A percentile compares a stretch with the other conserved stretches of the same genome.
Evolutionary conservation across 2,329 filamentous ascomycete species (phyloP).

Genomic region (Colletotrichum euphorbiae): DNA sequence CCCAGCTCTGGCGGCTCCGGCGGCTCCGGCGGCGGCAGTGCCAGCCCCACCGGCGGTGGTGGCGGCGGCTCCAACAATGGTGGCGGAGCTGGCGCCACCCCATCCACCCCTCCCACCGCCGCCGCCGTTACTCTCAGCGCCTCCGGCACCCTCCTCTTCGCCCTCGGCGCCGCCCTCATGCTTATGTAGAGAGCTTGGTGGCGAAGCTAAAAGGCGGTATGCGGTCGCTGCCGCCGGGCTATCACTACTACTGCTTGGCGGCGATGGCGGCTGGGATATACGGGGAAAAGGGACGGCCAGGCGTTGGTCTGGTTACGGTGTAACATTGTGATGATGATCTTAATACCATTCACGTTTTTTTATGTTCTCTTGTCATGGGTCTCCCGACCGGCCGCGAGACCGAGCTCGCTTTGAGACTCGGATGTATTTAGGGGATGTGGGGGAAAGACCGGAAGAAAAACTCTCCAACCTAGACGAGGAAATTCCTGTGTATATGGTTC

Average conservation of each 20-base stretch:
- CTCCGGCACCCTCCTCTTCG: conserved; percentile 57
- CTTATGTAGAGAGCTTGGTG: conserved; percentile 47
- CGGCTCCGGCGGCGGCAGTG: too few relatives aligned
- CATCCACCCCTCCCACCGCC: conserved; percentile 32
- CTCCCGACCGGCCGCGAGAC: not conserved
- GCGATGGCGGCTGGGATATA: not conserved
- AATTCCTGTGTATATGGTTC: conserved; percentile 19
- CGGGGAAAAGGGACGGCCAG: not conserved
- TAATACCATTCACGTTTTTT: conserved; percentile 38
- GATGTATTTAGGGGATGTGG: not conserved
- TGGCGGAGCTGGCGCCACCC: conserved; percentile 25
- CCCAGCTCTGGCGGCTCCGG: conserved; percentile 39
- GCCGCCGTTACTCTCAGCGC: conserved; percentile 51
- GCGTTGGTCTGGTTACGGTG: conserved; percentile 30
- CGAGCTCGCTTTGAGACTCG: too few relatives aligned
- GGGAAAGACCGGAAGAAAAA: not conserved
- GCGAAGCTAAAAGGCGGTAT: not conserved
- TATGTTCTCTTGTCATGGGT: not conserved
- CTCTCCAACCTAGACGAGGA: conserved; percentile 19
- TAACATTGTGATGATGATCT: conserved; percentile 33
- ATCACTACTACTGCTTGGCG: not conserved
- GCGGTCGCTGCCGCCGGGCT: not conserved
- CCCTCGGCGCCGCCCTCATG: conserved; percentile 57
- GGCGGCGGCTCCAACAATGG: conserved; percentile 13
- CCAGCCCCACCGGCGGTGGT: too few relatives aligned